Evolutionary conservation across 2,329 filamentous ascomycete species (phyloP), one percentile per base, ranked within the genome.

Genomic region (Pseudodiploospora longispora): DNA sequence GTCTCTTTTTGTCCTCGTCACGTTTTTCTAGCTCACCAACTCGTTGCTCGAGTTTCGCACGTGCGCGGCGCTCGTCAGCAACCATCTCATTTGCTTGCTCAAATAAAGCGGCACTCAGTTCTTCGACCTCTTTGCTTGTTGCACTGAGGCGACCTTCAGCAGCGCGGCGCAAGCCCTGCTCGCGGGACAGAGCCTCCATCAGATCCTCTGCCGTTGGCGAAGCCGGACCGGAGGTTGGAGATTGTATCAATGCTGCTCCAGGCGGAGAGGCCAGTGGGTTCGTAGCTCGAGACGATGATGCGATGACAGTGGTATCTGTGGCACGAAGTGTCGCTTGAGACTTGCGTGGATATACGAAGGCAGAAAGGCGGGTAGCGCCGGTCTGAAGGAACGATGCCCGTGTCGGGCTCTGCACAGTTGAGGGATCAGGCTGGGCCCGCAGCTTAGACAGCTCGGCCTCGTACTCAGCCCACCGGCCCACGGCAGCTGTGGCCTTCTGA

Each of bases 41-140:
- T 34, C 84, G 69, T 59, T 84, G 80, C 65, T 89, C 84, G 27
- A 93, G 71, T 56, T 74, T 77, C 5, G 83, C 84, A 47, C 85
- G 69, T 31, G 83, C 83, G 45, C 79, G 75, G 36, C 87, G 70
- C 69, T 93, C 87, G 12, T 75, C 71, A 2, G 87, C 85, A 19
- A 93, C 87, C 87, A 93, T 93, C 65, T 89, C 81, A 61, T 93
- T 93, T 41, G 87, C 87, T 67, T 90, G 82, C 66, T 86, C 81
- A 61, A 93, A 93, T 43, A 93, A 67, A 41, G 75, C 76, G 19
- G 78, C 83, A 56, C 78, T 86, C 51, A 93, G 69, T 65, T 93
- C 87, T 64, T 91, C 87, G 19, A 91, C 75, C 67, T 93, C 87
- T 9, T 69, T 72, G 56, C 78, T 82, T 41, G 85, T 83, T 40